These are phyloP conservation scores for Volvox africanus DNA, from an alignment of 139 green algal species.

Conservation along the genomic window DNA sequence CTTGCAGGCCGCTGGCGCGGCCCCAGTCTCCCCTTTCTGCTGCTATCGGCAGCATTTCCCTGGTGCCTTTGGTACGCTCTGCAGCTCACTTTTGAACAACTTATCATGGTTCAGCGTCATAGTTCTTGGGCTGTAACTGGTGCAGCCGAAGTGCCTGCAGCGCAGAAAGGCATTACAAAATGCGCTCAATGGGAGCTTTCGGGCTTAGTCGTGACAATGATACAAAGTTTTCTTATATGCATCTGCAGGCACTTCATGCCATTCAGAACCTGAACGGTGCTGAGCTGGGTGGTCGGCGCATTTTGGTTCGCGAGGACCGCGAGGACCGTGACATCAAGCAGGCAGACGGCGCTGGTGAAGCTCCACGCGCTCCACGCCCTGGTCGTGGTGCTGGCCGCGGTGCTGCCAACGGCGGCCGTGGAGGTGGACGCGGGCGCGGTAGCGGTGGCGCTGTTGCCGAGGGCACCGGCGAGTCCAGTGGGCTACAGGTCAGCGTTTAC, in stretches of 20 bases:
- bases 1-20: too few species aligned
- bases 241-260: constrained; percentile 75
- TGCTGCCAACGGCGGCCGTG: constrained; percentile 6
- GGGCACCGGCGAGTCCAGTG: constrained; percentile 66
- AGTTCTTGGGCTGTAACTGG: too few species aligned
- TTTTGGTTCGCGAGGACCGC: constrained; percentile 94
- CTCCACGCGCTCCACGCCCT: constrained; percentile 28
- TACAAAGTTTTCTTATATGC: too few species aligned
- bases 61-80: too few species aligned
- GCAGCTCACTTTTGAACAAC: too few species aligned
- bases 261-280: constrained; percentile 83
- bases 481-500: constrained; percentile 70
- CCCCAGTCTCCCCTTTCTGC: too few species aligned
- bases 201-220: too few species aligned
- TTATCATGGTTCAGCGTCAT: too few species aligned
- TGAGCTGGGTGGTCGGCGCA: constrained; percentile 88
- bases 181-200: too few species aligned
- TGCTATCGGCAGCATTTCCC: too few species aligned
- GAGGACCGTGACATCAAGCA: constrained; percentile 96
- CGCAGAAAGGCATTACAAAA: too few species aligned
- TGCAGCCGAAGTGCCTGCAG: too few species aligned
- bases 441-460: constrained; percentile 43
- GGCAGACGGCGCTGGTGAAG: constrained; percentile 54
- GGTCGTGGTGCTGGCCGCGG: constrained; percentile 35
- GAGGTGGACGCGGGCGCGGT: constrained; percentile 40